Evolutionary conservation across 371 early-diverging fungal genomes (phyloP).

Genomic region (Syncephalis fuscata): DNA sequence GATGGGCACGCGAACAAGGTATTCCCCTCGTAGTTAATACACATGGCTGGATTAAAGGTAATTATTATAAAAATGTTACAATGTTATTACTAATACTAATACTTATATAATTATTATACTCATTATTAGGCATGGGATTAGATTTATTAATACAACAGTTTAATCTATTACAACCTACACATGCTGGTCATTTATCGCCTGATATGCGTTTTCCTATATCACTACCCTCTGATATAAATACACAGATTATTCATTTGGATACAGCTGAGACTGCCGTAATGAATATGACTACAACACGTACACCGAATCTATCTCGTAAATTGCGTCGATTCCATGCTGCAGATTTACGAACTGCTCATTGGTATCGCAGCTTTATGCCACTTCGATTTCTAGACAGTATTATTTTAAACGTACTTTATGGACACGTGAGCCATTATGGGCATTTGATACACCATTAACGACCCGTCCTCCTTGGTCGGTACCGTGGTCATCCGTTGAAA

Average conservation of each 20-base stretch:
- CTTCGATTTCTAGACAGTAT: background rate
- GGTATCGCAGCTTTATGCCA: constrained; percentile 21
- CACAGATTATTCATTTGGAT: background rate
- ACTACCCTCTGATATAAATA: constrained; percentile 5
- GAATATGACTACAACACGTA: constrained; percentile 8
- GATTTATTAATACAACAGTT: constrained; percentile 41
- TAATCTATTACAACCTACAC: constrained; percentile 24
- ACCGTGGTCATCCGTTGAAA: background rate
- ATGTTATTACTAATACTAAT: no score
- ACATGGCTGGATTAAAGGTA: constrained; percentile 66
- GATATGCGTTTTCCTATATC: constrained; percentile 15
- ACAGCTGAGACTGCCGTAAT: constrained; percentile 1
- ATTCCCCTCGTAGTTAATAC: constrained; percentile 69
- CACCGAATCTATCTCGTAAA: no score
- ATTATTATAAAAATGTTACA: background rate
- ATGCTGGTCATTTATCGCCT: constrained; percentile 23
- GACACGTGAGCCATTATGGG: background rate
- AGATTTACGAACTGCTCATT: constrained; percentile 34
- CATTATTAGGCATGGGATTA: constrained; percentile 25
- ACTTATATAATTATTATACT: background rate
- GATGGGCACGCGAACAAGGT: constrained; percentile 9
- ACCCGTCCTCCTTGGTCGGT: background rate
- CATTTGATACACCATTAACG: background rate
- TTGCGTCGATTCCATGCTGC: constrained; percentile 23
- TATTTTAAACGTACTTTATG: background rate